Conservation (phyloP, 495 filamentous ascomycete genomes). For the Annulohypoxylon nitens region DNA sequence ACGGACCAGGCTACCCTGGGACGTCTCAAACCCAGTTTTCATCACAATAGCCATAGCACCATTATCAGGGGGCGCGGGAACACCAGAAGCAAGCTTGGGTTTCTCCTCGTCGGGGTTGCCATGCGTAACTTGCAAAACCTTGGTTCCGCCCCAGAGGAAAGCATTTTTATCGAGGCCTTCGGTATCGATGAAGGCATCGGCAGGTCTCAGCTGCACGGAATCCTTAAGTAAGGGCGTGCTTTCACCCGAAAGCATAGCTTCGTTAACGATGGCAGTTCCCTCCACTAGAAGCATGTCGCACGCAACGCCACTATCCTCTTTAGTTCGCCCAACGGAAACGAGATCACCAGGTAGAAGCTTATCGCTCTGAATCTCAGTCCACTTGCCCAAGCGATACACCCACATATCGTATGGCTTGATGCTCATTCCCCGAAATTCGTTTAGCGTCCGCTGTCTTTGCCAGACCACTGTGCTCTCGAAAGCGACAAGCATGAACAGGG, state of each 20-base stretch:
- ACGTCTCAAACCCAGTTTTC: constrained; percentile 99
- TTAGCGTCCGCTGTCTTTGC: constrained; percentile 97
- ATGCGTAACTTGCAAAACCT: constrained; percentile 95
- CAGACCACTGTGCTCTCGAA: constrained; percentile 99
- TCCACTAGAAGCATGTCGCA: constrained; percentile 97
- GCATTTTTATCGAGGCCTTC: constrained; percentile 97
- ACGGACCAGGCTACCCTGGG: constrained; percentile 94
- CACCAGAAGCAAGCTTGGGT: constrained; percentile 76
- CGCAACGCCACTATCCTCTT: constrained; percentile 96
- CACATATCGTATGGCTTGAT: constrained; percentile 97
- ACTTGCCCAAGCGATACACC: constrained; percentile 86
- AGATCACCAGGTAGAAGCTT: constrained; percentile 96
- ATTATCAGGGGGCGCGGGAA: constrained; percentile 83
- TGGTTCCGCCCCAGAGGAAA: constrained; percentile 96
- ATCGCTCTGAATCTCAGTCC: constrained; percentile 91
- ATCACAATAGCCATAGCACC: constrained; percentile 94
- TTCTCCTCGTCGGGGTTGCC: constrained; percentile 78
- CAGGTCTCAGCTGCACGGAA: constrained; percentile 90
- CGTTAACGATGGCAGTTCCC: constrained; percentile 97
- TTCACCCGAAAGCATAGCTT: constrained; percentile 98
- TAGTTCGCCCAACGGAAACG: constrained; percentile 92
- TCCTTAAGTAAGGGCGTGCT: constrained; percentile 98
- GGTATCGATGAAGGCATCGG: constrained; percentile 84
- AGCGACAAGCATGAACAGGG: constrained; percentile 95
- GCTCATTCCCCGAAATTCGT: constrained; percentile 98